Evolutionary conservation across 2,329 filamentous ascomycete genomes (phyloP), one percentile per base, ranked within the genome.

Genomic region (Paraphaeosphaeria sporulosa): DNA sequence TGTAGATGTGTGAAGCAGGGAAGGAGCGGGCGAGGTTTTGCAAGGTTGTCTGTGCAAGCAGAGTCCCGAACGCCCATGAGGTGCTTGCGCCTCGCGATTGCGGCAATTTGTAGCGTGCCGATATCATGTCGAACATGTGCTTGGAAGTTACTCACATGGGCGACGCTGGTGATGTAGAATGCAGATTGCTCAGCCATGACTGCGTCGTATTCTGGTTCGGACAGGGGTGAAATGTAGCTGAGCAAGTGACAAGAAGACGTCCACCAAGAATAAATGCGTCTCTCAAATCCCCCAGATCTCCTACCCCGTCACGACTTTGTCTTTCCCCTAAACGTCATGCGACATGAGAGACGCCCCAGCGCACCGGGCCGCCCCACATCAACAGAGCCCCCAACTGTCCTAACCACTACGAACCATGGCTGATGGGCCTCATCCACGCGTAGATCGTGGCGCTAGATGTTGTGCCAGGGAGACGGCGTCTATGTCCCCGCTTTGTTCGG

Each of bases 141-240:
- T 44, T 1, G 6, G 36, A 3, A 1, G 23, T 44, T 10, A 44
- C 42, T 25, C 23, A 44, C 42, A 12, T 51, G 30, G n/a, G 48
- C 30, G 9, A 51, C 32, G 48, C 48, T 51, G 32, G 48, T 23
- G 30, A 51, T 32, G n/a, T 51, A 51, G 32, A 51, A 51, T 3
- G 32, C 32, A 13, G 27, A 19, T 23, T 15, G 19, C 38, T 51
- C 48, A 13, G 32, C 19, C 48, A 51, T 51, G 30, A 19, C 40
- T n/a, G 19, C 10, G 19, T n/a, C 21, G 12, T 10, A 23, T 6
- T n/a, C 13, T 38, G 6, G 36, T 38, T 38, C 36, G 36, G 9
- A 30, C 8, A 40, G 15, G 36, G 8, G 17, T 15, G 36, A 15
- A 4, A 5, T 15, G 13, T 2, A 40, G 13, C 17, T 1, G 17